These are phyloP conservation scores for Ogataea glucozyma DNA, from an alignment of 805 yeast genomes.

Conservation along the genomic window DNA sequence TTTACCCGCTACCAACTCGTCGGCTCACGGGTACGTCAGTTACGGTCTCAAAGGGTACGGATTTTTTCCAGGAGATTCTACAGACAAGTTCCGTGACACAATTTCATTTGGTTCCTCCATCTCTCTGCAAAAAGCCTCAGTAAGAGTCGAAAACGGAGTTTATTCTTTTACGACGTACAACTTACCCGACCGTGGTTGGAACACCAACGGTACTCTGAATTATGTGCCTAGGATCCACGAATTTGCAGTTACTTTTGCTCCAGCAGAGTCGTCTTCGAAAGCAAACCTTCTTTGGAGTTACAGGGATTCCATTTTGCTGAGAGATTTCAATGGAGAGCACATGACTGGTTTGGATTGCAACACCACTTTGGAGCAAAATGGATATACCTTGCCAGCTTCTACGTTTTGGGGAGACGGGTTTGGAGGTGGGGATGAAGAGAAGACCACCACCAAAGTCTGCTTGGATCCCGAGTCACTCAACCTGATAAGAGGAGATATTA, in stretches of 20 bases:
- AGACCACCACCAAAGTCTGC: constrained; percentile 30
- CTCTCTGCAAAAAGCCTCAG: constrained; percentile 27
- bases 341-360: constrained; percentile 36
- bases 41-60: constrained; percentile 35
- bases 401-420: constrained; percentile 34
- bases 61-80: constrained; percentile 26
- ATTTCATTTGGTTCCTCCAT: constrained; percentile 37
- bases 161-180: constrained; percentile 33
- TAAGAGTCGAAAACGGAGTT: constrained; percentile 24
- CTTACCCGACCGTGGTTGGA: constrained; percentile 38
- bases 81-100: constrained; percentile 34
- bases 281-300: constrained; percentile 31
- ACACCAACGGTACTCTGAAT: constrained; percentile 35
- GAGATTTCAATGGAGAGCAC: constrained; percentile 31
- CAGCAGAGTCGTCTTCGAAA: constrained; percentile 21
- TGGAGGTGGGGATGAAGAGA: constrained; percentile 24
- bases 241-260: constrained; percentile 29
- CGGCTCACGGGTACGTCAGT: constrained; percentile 22
- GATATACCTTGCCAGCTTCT: constrained; percentile 31
- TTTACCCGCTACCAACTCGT: no score
- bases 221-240: constrained; percentile 30
- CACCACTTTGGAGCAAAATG: constrained; percentile 27
- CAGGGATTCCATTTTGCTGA: constrained; percentile 32
- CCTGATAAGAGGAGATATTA: constrained; percentile 31
- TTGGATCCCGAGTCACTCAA: constrained; percentile 34